Conservation (phyloP, 192 early-diverging fungal species). For the Kappamyces sp. region DNA sequence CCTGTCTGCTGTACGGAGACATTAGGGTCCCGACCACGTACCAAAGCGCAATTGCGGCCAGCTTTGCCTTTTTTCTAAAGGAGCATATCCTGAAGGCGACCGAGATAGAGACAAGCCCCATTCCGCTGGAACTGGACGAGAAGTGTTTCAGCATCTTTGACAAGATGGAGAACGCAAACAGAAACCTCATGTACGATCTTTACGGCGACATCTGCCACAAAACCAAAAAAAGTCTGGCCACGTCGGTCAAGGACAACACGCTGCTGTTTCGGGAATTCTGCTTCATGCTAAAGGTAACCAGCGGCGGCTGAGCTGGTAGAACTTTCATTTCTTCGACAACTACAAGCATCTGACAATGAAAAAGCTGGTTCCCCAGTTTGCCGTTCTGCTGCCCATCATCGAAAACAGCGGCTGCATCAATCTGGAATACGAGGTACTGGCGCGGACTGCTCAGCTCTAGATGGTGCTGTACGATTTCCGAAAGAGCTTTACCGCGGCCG, state of each 20-base stretch:
- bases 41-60: slow-evolving; percentile 27
- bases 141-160: slow-evolving; percentile 12
- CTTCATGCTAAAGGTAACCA: slow-evolving; percentile 27
- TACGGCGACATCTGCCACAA: slow-evolving; percentile 22
- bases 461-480: not conserved
- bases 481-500: not conserved
- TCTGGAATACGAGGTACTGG: slow-evolving; percentile 43
- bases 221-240: slow-evolving; percentile 15
- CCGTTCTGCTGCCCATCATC: slow-evolving; percentile 19
- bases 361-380: slow-evolving; percentile 29
- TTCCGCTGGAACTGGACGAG: not conserved
- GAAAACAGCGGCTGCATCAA: slow-evolving; percentile 31
- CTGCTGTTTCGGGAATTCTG: slow-evolving; percentile 39
- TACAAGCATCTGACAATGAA: slow-evolving; percentile 26
- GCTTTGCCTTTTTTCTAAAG: slow-evolving; percentile 15
- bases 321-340: slow-evolving; percentile 33
- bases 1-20: slow-evolving; percentile 29
- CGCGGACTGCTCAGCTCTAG: not conserved
- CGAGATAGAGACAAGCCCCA: slow-evolving; percentile 26
- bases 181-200: slow-evolving; percentile 21
- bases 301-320: slow-evolving; percentile 17
- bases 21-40: slow-evolving; percentile 26
- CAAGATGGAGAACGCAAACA: slow-evolving; percentile 21
- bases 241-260: slow-evolving; percentile 23
- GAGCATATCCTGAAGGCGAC: slow-evolving; percentile 24